Conservation (phyloP, 2,329 filamentous ascomycete species). For the Scedosporium apiospermum region DNA sequence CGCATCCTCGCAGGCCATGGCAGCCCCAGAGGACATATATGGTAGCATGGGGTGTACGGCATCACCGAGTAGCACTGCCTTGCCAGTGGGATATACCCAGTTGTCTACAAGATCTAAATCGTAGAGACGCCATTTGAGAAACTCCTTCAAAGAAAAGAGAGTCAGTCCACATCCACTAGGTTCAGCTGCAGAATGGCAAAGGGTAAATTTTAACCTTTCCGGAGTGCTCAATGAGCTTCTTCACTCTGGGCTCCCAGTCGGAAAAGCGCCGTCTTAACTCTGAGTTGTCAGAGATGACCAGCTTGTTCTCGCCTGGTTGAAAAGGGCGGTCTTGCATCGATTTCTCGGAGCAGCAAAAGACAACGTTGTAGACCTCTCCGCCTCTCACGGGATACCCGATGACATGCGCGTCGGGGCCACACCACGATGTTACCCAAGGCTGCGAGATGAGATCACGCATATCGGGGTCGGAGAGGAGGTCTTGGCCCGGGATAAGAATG, state of each 20-base stretch:
- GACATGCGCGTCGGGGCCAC: constrained; percentile 17
- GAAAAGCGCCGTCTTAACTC: neutral
- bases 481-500: constrained; percentile 14
- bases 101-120: constrained; percentile 15
- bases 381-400: constrained; percentile 19
- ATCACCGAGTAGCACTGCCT: constrained; percentile 28
- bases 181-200: constrained; percentile 13
- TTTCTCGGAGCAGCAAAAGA: constrained; percentile 5
- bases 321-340: too few relatives aligned
- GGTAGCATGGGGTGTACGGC: constrained; percentile 33
- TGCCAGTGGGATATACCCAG: constrained; percentile 18
- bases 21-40: constrained; percentile 33
- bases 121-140: constrained; percentile 24
- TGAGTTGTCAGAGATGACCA: too few relatives aligned
- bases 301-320: too few relatives aligned
- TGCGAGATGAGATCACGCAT: constrained; percentile 13
- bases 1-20: constrained; percentile 33
- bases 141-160: constrained; percentile 12
- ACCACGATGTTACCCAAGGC: constrained; percentile 17
- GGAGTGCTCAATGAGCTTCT: neutral
- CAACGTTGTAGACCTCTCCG: constrained; percentile 18
- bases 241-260: constrained; percentile 4
- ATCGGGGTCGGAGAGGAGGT: constrained; percentile 15
- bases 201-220: neutral
- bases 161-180: too few relatives aligned